These are phyloP conservation scores for Chaetothyriales sp. DNA, from an alignment of 2,329 filamentous ascomycete genomes.

Conservation along the genomic window DNA sequence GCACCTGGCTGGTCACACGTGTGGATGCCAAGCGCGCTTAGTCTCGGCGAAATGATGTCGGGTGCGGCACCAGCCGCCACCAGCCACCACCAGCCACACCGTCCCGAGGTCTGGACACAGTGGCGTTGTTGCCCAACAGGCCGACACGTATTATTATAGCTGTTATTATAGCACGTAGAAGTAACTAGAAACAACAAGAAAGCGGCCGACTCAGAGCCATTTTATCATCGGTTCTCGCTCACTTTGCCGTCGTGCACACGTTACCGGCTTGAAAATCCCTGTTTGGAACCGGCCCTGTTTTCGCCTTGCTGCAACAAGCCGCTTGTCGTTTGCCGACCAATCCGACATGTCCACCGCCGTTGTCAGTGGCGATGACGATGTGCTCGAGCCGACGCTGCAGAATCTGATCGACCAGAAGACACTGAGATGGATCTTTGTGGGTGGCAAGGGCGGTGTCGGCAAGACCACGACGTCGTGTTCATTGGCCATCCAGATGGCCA, in stretches of 20 bases:
- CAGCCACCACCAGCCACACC: background rate
- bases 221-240: background rate
- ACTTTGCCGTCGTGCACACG: too few relatives aligned
- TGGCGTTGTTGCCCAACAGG: background rate
- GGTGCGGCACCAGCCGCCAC: background rate
- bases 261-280: too few relatives aligned
- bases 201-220: background rate
- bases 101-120: background rate
- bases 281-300: too few relatives aligned
- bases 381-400: conserved; percentile 84
- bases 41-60: background rate
- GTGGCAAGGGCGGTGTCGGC: conserved; percentile 93
- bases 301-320: background rate
- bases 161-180: too few relatives aligned
- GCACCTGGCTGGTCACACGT: background rate
- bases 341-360: conserved; percentile 25
- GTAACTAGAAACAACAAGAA: background rate
- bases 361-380: conserved; percentile 47
- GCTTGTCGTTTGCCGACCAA: background rate
- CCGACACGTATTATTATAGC: background rate
- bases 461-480: conserved; percentile 99
- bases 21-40: background rate
- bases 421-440: conserved; percentile 97
- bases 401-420: conserved; percentile 89
- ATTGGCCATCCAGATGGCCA: conserved; percentile 91